Base-by-base conservation (phyloP, 306 rosid species). In the Biancaea sappan region DNA sequence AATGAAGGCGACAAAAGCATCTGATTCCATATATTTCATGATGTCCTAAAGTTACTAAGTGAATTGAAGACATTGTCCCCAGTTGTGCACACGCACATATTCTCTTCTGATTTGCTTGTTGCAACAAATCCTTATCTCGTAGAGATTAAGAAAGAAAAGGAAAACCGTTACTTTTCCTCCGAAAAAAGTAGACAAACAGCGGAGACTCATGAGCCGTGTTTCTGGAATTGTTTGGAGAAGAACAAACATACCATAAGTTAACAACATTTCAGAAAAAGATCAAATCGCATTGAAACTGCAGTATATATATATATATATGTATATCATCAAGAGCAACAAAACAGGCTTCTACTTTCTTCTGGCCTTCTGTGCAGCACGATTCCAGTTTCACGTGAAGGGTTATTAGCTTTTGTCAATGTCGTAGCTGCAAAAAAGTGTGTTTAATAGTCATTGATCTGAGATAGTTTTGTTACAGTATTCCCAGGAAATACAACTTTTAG, bases 391-490 rank as follows among this genome's bases (percentile, higher is more conserved):
- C 88, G 91, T 2, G 89, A 78, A 67, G 96, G 93, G 76, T 47
- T 81, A n/a, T 47, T 81, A n/a, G 90, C 88, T 84, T 84, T 87
- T 1, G 83, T 96, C 86, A 92, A 12, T 83, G 78, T 92, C 88
- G 83, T 87, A 22, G 88, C 97, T 92, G 89, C 84, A 54, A 31
- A 53, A 67, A 56, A 21, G 14, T 15, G 25, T 60, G 26, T 34
- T 60, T 3, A 43, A 1, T 13, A 43, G 48, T 47, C 21, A 16
- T 58, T 15, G 41, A 5, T 7, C 2, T 29, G 1, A 2, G 8
- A 0, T 31, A 31, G 22, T 14, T 1, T 37, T 37, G 1, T 43
- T 11, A 43, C 48, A 43, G 14, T 2, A 5, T 57, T 57, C 38
- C 5, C 21, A 14, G 9, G 61, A 35, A 4, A 12, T 26, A 26